Evolutionary conservation across 1,284 basidiomycete species (phyloP).

Genomic region (Uromyces viciae-fabae): DNA sequence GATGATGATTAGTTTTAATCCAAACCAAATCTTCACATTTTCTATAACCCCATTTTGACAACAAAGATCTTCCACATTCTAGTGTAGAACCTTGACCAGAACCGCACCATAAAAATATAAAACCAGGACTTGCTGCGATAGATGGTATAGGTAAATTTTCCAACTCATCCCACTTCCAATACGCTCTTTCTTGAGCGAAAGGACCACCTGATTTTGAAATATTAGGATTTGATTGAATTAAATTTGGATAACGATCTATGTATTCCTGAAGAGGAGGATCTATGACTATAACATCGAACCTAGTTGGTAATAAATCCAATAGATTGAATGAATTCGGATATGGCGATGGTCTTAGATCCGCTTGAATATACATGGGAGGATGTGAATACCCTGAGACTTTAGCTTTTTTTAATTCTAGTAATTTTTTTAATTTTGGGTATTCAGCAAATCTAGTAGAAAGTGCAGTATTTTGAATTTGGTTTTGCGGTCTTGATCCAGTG

Average conservation of each 20-base stretch:
- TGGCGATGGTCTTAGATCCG: constrained; percentile 54
- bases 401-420: constrained; percentile 70
- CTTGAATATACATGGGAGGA: constrained; percentile 61
- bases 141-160: constrained; percentile 75
- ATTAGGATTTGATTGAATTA: constrained; percentile 21
- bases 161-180: constrained; percentile 76
- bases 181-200: neutral
- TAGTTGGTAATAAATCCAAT: constrained; percentile 62
- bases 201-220: constrained; percentile 9
- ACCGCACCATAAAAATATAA: constrained; percentile 95
- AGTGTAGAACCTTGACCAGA: constrained; percentile 82
- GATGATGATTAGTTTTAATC: constrained; percentile 52
- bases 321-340: constrained; percentile 54
- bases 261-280: constrained; percentile 70
- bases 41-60: constrained; percentile 91
- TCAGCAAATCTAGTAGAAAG: constrained; percentile 84
- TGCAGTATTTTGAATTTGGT: constrained; percentile 80
- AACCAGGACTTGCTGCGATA: constrained; percentile 83
- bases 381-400: constrained; percentile 52
- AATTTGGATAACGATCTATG: constrained; percentile 60
- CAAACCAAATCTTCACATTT: constrained; percentile 86
- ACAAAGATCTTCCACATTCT: constrained; percentile 82
- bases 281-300: constrained; percentile 90
- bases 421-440: constrained; percentile 84
- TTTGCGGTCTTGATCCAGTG: constrained; percentile 82